phyloP scores from a whole-genome alignment of 495 filamentous ascomycete genomes.

The Aspergillus nanangensis region DNA sequence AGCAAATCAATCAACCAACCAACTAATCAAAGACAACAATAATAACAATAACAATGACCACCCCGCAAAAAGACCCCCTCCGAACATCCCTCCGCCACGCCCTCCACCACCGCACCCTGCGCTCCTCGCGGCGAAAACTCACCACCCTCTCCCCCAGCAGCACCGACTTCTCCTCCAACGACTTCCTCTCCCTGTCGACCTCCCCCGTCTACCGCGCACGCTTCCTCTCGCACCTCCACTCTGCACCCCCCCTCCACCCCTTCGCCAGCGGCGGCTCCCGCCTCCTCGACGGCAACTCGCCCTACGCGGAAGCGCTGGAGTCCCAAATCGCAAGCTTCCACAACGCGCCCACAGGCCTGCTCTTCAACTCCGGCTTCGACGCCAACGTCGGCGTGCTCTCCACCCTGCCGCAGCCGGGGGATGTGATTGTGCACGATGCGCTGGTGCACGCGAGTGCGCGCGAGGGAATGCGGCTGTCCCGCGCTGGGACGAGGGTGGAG shows the following conservation, averaged over 20 bases:
- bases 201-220: constrained; percentile 26
- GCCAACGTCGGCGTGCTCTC: constrained; percentile 68
- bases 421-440: constrained; percentile 70
- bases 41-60: no score
- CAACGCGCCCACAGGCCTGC: constrained; percentile 54
- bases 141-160: constrained; percentile 29
- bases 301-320: constrained; percentile 61
- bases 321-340: constrained; percentile 61
- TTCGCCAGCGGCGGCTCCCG: constrained; percentile 42
- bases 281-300: constrained; percentile 60
- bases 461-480: constrained; percentile 69
- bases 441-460: constrained; percentile 73
- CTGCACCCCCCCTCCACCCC: constrained; percentile 25
- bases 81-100: constrained; percentile 30
- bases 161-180: constrained; percentile 45
- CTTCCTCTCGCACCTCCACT: constrained; percentile 27
- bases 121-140: constrained; percentile 42
- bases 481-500: constrained; percentile 41
- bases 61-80: no score
- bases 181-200: constrained; percentile 41
- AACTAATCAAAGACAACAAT: no score
- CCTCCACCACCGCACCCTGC: constrained; percentile 36
- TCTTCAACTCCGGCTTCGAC: constrained; percentile 77
- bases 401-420: constrained; percentile 62
- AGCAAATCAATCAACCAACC: no score